phyloP scores from a whole-genome alignment of 495 filamentous ascomycete genomes.

The Glarea lozoyensis region DNA sequence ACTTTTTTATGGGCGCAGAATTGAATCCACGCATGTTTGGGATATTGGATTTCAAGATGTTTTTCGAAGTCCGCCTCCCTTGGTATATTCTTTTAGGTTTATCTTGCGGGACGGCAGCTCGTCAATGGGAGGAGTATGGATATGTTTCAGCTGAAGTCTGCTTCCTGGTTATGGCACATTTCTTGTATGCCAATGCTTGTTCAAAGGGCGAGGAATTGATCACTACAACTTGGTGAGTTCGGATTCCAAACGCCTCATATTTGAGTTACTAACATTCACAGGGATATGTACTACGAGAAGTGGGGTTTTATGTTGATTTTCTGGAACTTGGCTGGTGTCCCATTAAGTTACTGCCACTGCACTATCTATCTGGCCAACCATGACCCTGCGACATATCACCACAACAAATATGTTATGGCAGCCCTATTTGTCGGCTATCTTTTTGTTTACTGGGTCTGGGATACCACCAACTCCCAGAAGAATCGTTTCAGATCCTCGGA shows the following conservation, averaged over 20 bases:
- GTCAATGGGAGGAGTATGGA: conserved; percentile 83
- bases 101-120: conserved; percentile 65
- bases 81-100: conserved; percentile 92
- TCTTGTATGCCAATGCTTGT: conserved; percentile 93
- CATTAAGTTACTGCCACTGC: conserved; percentile 94
- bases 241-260: conserved; percentile 9
- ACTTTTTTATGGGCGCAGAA: conserved; percentile 99
- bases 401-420: conserved; percentile 51
- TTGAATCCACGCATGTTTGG: conserved; percentile 93
- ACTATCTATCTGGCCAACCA: conserved; percentile 90
- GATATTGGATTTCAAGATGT: conserved; percentile 97
- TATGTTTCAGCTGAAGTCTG: conserved; percentile 84
- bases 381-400: conserved; percentile 65
- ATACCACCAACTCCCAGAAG: conserved; percentile 88
- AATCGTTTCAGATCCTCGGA: conserved; percentile 83
- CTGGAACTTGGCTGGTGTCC: conserved; percentile 97
- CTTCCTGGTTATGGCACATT: conserved; percentile 90
- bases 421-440: conserved; percentile 66
- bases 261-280: background rate
- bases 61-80: conserved; percentile 93
- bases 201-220: conserved; percentile 95
- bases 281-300: conserved; percentile 98
- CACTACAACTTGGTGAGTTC: conserved; percentile 67
- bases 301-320: conserved; percentile 99
- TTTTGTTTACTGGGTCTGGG: conserved; percentile 88